These are phyloP conservation scores for Auricularia sp. DNA, from an alignment of 768 basidiomycete genomes.

Conservation along the genomic window DNA sequence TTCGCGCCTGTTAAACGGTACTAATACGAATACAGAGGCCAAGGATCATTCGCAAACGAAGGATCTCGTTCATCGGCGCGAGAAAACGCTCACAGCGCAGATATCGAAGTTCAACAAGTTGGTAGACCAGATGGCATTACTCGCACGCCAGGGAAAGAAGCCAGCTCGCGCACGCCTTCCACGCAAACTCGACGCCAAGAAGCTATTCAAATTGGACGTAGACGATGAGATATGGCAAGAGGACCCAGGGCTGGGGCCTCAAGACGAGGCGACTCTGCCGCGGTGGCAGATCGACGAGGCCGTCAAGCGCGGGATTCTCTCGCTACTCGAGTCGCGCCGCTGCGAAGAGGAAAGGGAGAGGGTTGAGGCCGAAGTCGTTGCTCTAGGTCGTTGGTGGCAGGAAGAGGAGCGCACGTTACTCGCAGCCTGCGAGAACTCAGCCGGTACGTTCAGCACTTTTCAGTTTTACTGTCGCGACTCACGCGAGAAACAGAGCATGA, in stretches of 20 bases:
- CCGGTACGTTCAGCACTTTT: neutral
- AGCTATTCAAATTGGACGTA: neutral
- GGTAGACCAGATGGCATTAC: neutral
- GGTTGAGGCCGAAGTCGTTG: neutral
- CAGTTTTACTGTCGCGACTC: no score
- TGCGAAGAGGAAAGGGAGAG: neutral
- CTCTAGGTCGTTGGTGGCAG: neutral
- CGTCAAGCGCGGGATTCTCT: neutral
- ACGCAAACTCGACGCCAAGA: neutral
- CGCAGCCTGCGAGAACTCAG: neutral
- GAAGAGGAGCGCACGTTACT: neutral
- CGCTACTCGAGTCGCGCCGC: neutral
- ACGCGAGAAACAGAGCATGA: no score
- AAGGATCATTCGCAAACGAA: neutral
- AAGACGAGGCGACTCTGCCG: neutral
- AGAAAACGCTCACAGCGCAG: neutral
- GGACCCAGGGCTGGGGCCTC: neutral
- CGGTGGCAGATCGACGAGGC: neutral
- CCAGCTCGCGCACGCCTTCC: neutral
- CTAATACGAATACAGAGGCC: neutral
- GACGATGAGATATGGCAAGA: constrained; percentile 1
- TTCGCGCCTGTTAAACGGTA: neutral
- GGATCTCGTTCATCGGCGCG: no score
- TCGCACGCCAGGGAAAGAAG: neutral
- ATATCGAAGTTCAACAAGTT: neutral